Evolutionary conservation across 495 filamentous ascomycete species (phyloP), one percentile per base, ranked within the genome.

Genomic region (Bacidia gigantensis): DNA sequence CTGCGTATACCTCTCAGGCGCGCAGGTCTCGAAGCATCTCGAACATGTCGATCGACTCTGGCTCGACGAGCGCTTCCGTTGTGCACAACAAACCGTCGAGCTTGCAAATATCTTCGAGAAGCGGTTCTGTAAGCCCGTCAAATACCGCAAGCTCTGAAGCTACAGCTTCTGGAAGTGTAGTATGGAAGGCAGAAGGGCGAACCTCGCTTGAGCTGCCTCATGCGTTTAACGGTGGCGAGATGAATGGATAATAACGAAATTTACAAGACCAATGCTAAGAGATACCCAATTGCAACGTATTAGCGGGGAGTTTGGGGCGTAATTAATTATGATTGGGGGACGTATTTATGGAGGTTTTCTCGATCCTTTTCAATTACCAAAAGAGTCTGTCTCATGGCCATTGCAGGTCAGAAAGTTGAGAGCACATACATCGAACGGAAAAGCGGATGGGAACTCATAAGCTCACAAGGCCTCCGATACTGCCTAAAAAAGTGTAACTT

Each of bases 1-100:
- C 58, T 0, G 56, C 56, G 5, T 44, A 44, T 17, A 44, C 41
- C 20, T 7, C 9, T 44, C 41, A 7, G 9, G 41, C 9, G 41
- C 41, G 5, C 41, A 17, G 14, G 9, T 44, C 7, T 44, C 41
- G 5, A n/a, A 5, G 14, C 9, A 5, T 22, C 41, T 22, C 9
- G 9, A 7, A 9, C 14, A 44, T n/a, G 41, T 9, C 20, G 9
- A 7, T 44, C 41, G 20, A 17, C 5, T 44, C 41, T 22, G 41
- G 17, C 9, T 44, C 7, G 5, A 44, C 41, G 5, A 44, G 17
- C 17, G 41, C 12, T 9, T 44, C 41, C 9, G 41, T 44, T 9
- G 17, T 44, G 7, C 41, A 44, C 20, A 44, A 44, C 17, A 18
- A 44, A 22, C 41, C 20, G 7, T 14, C 29, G 5, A 35, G 29